phyloP scores from a whole-genome alignment of 176 grass and related monocot species.

The Hordeum vulgare region MorexV3_pseudomolecules_assembly NC_058521.1:71270836-71271335 shows the following conservation, averaged over 20 bases:
- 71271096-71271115: not conserved
- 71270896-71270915: slow-evolving; percentile 65
- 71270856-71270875: slow-evolving; percentile 57
- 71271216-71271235: not conserved
- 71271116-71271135: not conserved
- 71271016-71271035: slow-evolving; percentile 44
- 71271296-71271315: too few species aligned
- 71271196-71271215: not conserved
- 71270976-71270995: slow-evolving; percentile 39
- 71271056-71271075: not conserved
- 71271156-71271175: not conserved
- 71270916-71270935: slow-evolving; percentile 20
- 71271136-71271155: not conserved
- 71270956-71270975: slow-evolving; percentile 53
- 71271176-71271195: not conserved
- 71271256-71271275: too few species aligned
- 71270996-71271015: slow-evolving; percentile 46
- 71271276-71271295: too few species aligned
- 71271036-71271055: slow-evolving; percentile 50
- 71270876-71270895: slow-evolving; percentile 66
- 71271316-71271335: too few species aligned
- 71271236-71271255: too few species aligned
- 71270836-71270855: slow-evolving; percentile 64
- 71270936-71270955: slow-evolving; percentile 49
- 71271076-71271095: not conserved